phyloP scores from a whole-genome alignment of 495 filamentous ascomycete genomes.

The Pyronema omphalodes region DNA sequence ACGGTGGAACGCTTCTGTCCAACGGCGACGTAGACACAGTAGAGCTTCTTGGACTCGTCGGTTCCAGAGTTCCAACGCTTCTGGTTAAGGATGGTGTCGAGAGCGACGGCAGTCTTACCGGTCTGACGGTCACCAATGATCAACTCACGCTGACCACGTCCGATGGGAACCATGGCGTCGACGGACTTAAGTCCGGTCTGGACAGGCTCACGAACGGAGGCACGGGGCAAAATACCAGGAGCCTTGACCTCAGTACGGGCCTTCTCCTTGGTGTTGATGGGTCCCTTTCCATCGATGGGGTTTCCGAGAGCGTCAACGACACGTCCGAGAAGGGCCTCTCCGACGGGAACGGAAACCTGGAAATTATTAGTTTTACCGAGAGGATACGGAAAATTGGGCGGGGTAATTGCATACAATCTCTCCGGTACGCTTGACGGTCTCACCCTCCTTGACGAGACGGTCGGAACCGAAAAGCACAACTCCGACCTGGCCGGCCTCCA shows the following conservation, averaged over 20 bases:
- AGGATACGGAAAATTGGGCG: not conserved
- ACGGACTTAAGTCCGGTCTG: constrained; percentile 99
- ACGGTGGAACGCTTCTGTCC: constrained; percentile 99
- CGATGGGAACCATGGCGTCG: constrained; percentile 99
- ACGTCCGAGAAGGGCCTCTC: constrained; percentile 82
- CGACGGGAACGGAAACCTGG: constrained; percentile 94
- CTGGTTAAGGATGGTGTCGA: constrained; percentile 98
- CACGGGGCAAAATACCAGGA: constrained; percentile 91
- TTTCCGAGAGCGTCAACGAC: constrained; percentile 96
- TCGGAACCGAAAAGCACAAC: constrained; percentile 99
- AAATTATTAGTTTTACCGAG: constrained; percentile 4
- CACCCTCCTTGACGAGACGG: constrained; percentile 98
- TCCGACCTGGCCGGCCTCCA: constrained; percentile 99
- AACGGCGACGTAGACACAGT: constrained; percentile 97
- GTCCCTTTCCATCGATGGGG: constrained; percentile 98
- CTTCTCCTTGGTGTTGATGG: constrained; percentile 75
- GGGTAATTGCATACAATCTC: constrained; percentile 63
- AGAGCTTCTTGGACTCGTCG: constrained; percentile 94
- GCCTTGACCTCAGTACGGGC: constrained; percentile 97
- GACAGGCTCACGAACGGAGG: constrained; percentile 92
- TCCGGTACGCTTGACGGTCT: constrained; percentile 98
- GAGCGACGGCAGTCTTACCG: constrained; percentile 97
- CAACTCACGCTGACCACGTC: constrained; percentile 98
- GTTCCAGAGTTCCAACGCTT: constrained; percentile 82
- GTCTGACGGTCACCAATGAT: constrained; percentile 99